These are phyloP conservation scores for Musa beccarii DNA, from an alignment of 176 grass and related monocot species.

Conservation along the genomic window DNA sequence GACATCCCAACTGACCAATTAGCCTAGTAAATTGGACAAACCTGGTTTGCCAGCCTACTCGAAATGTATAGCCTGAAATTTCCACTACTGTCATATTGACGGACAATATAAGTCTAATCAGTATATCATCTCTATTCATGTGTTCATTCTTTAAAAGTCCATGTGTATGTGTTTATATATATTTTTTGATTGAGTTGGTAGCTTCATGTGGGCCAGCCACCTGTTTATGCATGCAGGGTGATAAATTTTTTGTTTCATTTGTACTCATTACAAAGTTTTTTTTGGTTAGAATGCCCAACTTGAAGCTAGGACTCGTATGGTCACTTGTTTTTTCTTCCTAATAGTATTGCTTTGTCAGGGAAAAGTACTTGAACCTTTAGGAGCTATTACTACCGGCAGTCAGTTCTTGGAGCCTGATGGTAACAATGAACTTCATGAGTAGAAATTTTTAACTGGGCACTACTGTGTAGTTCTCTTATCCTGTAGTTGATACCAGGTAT, in stretches of 20 bases:
- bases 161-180: neutral
- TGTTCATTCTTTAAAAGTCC: neutral
- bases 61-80: too few species aligned
- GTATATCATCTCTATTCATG: neutral
- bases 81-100: too few species aligned
- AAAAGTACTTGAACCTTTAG: conserved; percentile 83
- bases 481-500: conserved; percentile 38
- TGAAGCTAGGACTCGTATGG: neutral
- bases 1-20: too few species aligned
- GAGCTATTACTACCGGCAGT: conserved; percentile 71
- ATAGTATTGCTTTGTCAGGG: conserved; percentile 36
- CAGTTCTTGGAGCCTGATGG: conserved; percentile 97
- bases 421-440: conserved; percentile 29
- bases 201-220: too few species aligned
- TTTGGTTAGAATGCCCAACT: neutral
- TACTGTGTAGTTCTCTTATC: conserved; percentile 10
- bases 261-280: neutral
- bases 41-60: too few species aligned
- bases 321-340: conserved; percentile 1
- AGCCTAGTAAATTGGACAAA: too few species aligned
- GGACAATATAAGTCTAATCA: neutral
- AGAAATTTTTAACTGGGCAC: neutral
- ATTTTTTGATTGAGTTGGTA: neutral
- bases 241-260: neutral
- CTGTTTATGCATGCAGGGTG: too few species aligned